Conservation (phyloP, 2,329 filamentous ascomycete species). For the Hypoxylon sp. region DNA sequence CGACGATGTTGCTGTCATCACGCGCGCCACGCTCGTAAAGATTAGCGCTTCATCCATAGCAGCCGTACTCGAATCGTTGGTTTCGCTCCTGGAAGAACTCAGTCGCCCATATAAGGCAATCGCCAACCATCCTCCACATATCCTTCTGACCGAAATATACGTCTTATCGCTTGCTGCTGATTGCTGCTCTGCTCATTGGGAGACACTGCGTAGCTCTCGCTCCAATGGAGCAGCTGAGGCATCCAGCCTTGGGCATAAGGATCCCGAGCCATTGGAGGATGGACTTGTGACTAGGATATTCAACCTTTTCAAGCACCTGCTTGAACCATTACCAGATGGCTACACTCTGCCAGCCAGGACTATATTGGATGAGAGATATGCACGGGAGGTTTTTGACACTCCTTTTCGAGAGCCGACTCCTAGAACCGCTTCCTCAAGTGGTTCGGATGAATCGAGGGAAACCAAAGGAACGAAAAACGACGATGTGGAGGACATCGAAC, state of each 20-base stretch:
- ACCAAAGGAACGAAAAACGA: constrained; percentile 54
- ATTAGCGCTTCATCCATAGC: constrained; percentile 69
- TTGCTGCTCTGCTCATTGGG: constrained; percentile 75
- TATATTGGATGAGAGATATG: constrained; percentile 68
- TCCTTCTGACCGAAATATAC: constrained; percentile 76
- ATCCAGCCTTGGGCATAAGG: constrained; percentile 22
- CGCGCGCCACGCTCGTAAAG: constrained; percentile 72
- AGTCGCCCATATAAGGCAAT: constrained; percentile 67
- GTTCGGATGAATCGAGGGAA: constrained; percentile 58
- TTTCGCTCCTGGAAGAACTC: constrained; percentile 72
- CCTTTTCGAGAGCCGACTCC: constrained; percentile 48
- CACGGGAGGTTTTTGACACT: constrained; percentile 57
- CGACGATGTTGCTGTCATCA: constrained; percentile 74
- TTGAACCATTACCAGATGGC: constrained; percentile 71
- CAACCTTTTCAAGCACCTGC: constrained; percentile 69
- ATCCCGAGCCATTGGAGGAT: constrained; percentile 63
- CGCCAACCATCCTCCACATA: constrained; percentile 69
- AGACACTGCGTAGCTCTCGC: constrained; percentile 57
- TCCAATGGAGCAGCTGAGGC: constrained; percentile 39
- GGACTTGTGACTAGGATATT: constrained; percentile 69
- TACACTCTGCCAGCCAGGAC: constrained; percentile 70
- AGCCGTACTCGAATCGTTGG: constrained; percentile 69
- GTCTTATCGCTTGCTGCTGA: constrained; percentile 75
- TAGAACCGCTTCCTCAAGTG: constrained; percentile 52
- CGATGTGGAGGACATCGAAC: constrained; percentile 65